These are phyloP conservation scores for Cymbidium sinense DNA, from an alignment of 106 monocot species.

Conservation along the genomic window DNA sequence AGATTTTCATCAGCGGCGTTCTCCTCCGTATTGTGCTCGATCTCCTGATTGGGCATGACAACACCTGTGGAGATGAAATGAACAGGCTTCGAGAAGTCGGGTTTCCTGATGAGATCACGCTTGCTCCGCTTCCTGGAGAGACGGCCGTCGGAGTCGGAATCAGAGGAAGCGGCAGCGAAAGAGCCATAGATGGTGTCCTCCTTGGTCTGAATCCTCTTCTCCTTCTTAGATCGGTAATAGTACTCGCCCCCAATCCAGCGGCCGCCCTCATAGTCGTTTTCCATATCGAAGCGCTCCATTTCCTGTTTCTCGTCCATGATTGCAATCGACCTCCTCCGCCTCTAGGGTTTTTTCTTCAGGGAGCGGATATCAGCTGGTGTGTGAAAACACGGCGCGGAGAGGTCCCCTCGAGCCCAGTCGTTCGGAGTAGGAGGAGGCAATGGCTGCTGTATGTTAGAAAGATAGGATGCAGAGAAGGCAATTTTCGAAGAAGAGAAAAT, in stretches of 20 bases:
- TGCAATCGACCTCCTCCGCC: neutral
- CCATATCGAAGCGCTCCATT: conserved; percentile 53
- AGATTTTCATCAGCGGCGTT: neutral
- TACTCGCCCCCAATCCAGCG: conserved; percentile 53
- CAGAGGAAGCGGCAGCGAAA: conserved; percentile 34
- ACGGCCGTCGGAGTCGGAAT: conserved; percentile 31
- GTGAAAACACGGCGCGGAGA: too few relatives aligned
- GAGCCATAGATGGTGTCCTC: conserved; percentile 59
- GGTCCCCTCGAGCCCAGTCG: too few relatives aligned
- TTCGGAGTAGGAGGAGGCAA: too few relatives aligned
- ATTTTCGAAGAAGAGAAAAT: too few relatives aligned
- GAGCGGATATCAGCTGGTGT: too few relatives aligned
- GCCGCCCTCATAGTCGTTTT: conserved; percentile 55
- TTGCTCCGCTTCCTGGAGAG: conserved; percentile 31
- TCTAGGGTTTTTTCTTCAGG: neutral
- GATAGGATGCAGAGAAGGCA: too few relatives aligned
- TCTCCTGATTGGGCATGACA: conserved; percentile 50
- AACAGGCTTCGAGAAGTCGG: conserved; percentile 69
- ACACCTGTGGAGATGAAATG: conserved; percentile 74
- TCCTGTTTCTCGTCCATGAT: conserved; percentile 44
- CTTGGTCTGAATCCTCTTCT: conserved; percentile 32
- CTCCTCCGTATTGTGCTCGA: conserved; percentile 16
- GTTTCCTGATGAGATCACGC: conserved; percentile 29
- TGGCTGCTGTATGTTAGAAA: too few relatives aligned
- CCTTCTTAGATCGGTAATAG: conserved; percentile 41